Conservation (phyloP, 805 yeast genomes). For the Nakazawaea pomicola region DNA sequence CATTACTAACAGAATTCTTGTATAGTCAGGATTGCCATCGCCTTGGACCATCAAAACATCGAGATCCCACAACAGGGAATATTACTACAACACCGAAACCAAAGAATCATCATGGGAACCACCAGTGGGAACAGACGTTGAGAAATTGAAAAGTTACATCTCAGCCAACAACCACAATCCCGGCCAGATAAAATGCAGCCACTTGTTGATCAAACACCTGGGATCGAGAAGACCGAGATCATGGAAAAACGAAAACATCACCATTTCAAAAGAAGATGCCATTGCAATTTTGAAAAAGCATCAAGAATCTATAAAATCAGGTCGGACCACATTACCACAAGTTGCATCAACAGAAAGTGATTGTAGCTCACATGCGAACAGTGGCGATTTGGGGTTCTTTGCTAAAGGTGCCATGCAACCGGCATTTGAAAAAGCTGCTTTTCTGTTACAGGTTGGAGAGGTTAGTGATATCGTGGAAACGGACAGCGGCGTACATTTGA, state of each 20-base stretch:
- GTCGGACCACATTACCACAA: conserved; percentile 61
- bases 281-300: conserved; percentile 52
- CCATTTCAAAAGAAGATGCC: conserved; percentile 82
- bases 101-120: conserved; percentile 86
- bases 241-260: conserved; percentile 77
- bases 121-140: conserved; percentile 75
- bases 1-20: neutral
- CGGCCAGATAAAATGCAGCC: conserved; percentile 72
- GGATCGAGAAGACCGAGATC: conserved; percentile 88
- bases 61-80: conserved; percentile 77
- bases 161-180: conserved; percentile 42
- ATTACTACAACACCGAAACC: conserved; percentile 67
- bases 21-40: conserved; percentile 67
- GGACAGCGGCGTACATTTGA: conserved; percentile 86
- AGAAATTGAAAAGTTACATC: conserved; percentile 52
- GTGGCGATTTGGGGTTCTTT: conserved; percentile 90
- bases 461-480: conserved; percentile 79
- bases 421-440: conserved; percentile 84
- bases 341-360: conserved; percentile 83
- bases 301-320: conserved; percentile 54
- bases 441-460: conserved; percentile 76
- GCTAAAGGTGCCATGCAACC: conserved; percentile 95
- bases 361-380: conserved; percentile 78
- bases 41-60: conserved; percentile 83
- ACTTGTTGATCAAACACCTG: conserved; percentile 75